These are phyloP conservation scores for Cladophialophora exuberans DNA, from an alignment of 2,329 filamentous ascomycete genomes.

Conservation along the genomic window DNA sequence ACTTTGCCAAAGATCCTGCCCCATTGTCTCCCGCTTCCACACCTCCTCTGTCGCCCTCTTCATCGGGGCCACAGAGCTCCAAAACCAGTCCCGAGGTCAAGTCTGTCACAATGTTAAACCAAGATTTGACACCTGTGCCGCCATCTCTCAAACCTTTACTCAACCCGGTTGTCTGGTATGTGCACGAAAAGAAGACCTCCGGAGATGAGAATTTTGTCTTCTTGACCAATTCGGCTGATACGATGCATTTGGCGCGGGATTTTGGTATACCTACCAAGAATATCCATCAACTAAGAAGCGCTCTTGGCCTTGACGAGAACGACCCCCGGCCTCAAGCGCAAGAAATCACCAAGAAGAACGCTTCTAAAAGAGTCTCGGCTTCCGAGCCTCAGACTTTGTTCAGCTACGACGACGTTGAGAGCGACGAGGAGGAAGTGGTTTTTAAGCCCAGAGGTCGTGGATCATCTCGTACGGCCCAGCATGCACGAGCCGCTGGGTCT, in stretches of 20 bases:
- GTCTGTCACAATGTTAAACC: constrained; percentile 27
- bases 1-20: constrained; percentile 49
- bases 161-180: constrained; percentile 50
- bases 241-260: constrained; percentile 49
- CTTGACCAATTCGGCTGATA: constrained; percentile 49
- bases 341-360: constrained; percentile 50
- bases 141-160: constrained; percentile 46
- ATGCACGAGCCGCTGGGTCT: constrained; percentile 12
- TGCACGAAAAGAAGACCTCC: constrained; percentile 40
- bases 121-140: constrained; percentile 40
- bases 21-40: constrained; percentile 45
- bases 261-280: constrained; percentile 53
- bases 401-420: constrained; percentile 51
- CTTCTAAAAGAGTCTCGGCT: constrained; percentile 30
- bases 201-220: constrained; percentile 44
- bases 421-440: constrained; percentile 52
- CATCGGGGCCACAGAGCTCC: constrained; percentile 46
- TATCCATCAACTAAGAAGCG: constrained; percentile 51
- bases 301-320: constrained; percentile 51
- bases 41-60: constrained; percentile 47
- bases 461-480: constrained; percentile 15
- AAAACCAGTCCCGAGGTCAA: constrained; percentile 49
- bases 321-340: constrained; percentile 50
- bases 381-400: constrained; percentile 48
- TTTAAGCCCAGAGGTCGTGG: constrained; percentile 39